A percentile compares a stretch with the other conserved stretches of the same genome.
phyloP scores from a whole-genome alignment of 2,329 filamentous ascomycete genomes.

The Penicillium sp. region DNA sequence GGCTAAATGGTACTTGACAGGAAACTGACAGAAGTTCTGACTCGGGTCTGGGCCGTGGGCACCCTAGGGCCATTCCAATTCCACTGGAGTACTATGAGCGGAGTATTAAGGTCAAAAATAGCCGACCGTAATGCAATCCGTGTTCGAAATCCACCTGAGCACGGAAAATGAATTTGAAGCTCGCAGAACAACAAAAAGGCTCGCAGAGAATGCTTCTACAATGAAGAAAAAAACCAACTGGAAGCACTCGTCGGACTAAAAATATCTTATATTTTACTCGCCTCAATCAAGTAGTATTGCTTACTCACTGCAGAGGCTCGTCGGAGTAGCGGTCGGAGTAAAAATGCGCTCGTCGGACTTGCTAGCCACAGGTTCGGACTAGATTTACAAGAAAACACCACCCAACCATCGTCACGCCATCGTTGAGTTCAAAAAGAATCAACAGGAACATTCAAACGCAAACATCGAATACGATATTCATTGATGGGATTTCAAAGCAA shows the following conservation, averaged over 20 bases:
- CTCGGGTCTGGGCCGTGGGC: not conserved
- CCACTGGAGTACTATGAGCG: not conserved
- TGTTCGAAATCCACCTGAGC: not conserved
- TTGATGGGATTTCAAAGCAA: slow-evolving; percentile 3
- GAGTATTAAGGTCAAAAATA: not conserved
- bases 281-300: slow-evolving; percentile 6
- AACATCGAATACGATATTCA: not conserved
- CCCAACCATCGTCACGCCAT: slow-evolving; percentile 7
- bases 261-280: not conserved
- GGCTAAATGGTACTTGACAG: not conserved
- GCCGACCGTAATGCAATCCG: not conserved
- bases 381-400: not conserved
- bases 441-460: not conserved
- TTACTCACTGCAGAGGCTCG: not conserved
- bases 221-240: not conserved
- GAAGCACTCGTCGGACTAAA: not conserved
- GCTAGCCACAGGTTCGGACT: slow-evolving; percentile 2
- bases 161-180: not conserved
- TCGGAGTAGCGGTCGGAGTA: slow-evolving; percentile 14
- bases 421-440: not conserved
- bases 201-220: not conserved
- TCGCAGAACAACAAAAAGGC: not conserved
- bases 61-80: not conserved
- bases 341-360: slow-evolving; percentile 3
- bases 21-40: not conserved